phyloP scores from a whole-genome alignment of 345 rosid genomes.

The Eucalyptus polybractea region DNA sequence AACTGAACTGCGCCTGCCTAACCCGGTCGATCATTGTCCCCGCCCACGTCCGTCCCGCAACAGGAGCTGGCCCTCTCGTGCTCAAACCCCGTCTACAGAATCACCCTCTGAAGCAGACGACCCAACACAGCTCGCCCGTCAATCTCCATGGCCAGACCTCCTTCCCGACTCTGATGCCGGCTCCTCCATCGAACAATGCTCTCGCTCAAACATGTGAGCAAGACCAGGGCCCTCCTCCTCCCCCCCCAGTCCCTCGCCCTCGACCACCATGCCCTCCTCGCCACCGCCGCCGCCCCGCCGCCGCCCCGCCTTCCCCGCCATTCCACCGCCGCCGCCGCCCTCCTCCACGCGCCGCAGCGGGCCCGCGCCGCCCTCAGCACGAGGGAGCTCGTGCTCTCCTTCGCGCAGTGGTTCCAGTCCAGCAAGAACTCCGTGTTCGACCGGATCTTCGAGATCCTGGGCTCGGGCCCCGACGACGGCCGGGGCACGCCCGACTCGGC shows the following conservation, averaged over 20 bases:
- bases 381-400: constrained; percentile 14
- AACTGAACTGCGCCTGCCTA: background rate
- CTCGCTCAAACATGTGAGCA: background rate
- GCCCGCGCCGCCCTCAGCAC: background rate
- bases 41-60: background rate
- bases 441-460: constrained; percentile 30
- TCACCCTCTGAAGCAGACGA: background rate
- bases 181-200: background rate
- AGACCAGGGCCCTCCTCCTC: background rate
- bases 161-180: background rate
- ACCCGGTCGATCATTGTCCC: background rate
- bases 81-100: background rate
- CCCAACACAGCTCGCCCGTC: background rate
- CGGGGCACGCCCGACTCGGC: constrained; percentile 6
- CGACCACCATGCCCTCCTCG: background rate
- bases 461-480: constrained; percentile 6
- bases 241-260: background rate
- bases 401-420: constrained; percentile 53
- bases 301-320: background rate
- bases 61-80: background rate
- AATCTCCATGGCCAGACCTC: background rate
- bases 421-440: constrained; percentile 8
- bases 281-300: background rate
- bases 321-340: background rate
- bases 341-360: background rate